Evolutionary conservation across 1,139 yeast genomes (phyloP).

Genomic region (Barnettozyma hawaiiensis): DNA sequence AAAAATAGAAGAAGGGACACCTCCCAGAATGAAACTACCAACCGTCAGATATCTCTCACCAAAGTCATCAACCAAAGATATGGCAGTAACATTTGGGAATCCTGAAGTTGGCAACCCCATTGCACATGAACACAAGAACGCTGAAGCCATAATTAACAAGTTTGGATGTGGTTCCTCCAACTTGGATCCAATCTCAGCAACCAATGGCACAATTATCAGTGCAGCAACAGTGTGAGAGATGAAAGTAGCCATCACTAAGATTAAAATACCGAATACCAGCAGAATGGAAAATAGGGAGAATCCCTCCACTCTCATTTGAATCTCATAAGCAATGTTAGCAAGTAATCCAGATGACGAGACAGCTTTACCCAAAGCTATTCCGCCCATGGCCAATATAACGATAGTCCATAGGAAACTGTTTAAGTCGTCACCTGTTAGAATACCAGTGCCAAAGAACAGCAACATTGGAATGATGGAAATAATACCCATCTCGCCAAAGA

Average conservation of each 20-base stretch:
- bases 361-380: constrained; percentile 88
- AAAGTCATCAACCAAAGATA: constrained; percentile 83
- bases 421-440: constrained; percentile 78
- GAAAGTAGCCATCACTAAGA: constrained; percentile 83
- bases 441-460: constrained; percentile 81
- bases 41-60: constrained; percentile 85
- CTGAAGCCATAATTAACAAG: constrained; percentile 75
- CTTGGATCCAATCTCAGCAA: constrained; percentile 76
- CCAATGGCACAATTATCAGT: constrained; percentile 79
- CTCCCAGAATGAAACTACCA: constrained; percentile 75
- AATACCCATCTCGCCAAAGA: constrained; percentile 87
- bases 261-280: constrained; percentile 70
- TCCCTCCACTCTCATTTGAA: constrained; percentile 55
- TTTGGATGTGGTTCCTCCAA: constrained; percentile 46
- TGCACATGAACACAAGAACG: constrained; percentile 82
- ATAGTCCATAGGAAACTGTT: constrained; percentile 94
- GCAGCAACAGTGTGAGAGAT: constrained; percentile 97
- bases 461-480: constrained; percentile 82
- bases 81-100: constrained; percentile 94
- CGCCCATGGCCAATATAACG: constrained; percentile 93
- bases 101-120: constrained; percentile 98
- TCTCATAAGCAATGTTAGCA: constrained; percentile 65
- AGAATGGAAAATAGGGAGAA: constrained; percentile 64
- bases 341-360: constrained; percentile 84
- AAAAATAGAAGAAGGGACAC: constrained; percentile 78